Conservation (phyloP, 2,329 filamentous ascomycete species). For the Cercospora sojina region DNA sequence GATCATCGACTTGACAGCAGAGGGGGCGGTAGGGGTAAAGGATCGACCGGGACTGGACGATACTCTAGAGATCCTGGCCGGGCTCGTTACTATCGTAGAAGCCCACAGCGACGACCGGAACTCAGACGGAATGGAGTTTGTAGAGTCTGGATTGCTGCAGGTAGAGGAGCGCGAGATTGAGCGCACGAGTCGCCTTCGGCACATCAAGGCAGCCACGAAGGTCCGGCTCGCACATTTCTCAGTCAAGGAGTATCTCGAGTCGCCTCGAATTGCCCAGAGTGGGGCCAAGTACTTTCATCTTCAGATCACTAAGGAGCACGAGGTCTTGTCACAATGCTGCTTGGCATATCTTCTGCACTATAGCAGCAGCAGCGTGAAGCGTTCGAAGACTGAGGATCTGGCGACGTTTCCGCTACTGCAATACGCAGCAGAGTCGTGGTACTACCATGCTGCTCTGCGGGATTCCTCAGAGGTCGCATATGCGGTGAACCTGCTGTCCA, state of each 20-base stretch:
- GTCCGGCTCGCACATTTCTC: slow-evolving; percentile 31
- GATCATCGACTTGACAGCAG: slow-evolving; percentile 18
- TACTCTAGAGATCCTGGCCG: slow-evolving; percentile 20
- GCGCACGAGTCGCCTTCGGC: background rate
- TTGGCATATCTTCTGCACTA: slow-evolving; percentile 21
- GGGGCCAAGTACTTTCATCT: slow-evolving; percentile 16
- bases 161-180: no score
- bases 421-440: slow-evolving; percentile 23
- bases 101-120: background rate
- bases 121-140: background rate
- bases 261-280: slow-evolving; percentile 18
- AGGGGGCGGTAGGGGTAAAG: slow-evolving; percentile 18
- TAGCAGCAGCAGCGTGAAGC: slow-evolving; percentile 10
- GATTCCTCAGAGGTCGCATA: background rate
- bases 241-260: slow-evolving; percentile 31
- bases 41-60: slow-evolving; percentile 15
- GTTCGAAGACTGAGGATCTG: slow-evolving; percentile 14
- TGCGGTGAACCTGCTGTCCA: background rate
- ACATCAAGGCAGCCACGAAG: slow-evolving; percentile 11
- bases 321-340: slow-evolving; percentile 19
- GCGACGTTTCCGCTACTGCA: slow-evolving; percentile 21
- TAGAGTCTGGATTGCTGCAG: no score
- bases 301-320: slow-evolving; percentile 14
- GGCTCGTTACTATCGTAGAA: slow-evolving; percentile 13
- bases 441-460: slow-evolving; percentile 15